A percentile compares a stretch with the other conserved stretches of the same genome.
phyloP scores from a whole-genome alignment of 2,329 filamentous ascomycete species.

The Clarireedia monteithiana region DNA sequence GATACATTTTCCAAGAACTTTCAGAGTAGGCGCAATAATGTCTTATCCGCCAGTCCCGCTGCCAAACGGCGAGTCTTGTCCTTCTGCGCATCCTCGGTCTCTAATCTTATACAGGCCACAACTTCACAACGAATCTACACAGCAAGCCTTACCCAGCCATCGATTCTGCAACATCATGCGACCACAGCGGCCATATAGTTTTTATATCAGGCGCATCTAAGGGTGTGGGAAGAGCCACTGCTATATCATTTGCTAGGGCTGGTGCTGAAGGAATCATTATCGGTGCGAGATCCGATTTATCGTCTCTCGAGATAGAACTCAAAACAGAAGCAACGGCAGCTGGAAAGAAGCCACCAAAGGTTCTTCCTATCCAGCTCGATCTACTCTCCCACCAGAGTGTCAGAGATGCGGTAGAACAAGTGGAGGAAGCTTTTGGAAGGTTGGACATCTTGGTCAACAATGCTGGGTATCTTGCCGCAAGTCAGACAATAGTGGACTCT shows the following conservation, averaged over 20 bases:
- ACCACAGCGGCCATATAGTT: constrained; percentile 15
- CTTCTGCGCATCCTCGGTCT: background rate
- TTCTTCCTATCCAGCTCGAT: constrained; percentile 17
- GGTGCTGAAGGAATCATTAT: constrained; percentile 18
- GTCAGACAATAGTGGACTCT: constrained; percentile 8
- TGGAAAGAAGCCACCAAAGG: constrained; percentile 14
- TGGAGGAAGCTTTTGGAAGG: constrained; percentile 15
- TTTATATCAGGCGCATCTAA: constrained; percentile 22
- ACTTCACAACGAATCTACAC: constrained; percentile 20
- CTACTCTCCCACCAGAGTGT: constrained; percentile 12
- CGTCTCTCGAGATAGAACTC: constrained; percentile 13
- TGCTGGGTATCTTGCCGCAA: constrained; percentile 15
- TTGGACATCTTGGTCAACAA: constrained; percentile 25
- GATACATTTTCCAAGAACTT: background rate
- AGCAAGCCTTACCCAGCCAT: constrained; percentile 48
- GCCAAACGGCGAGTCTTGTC: background rate
- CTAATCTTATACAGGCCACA: background rate
- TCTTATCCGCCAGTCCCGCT: constrained; percentile 4
- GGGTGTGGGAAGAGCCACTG: constrained; percentile 19
- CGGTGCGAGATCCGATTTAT: constrained; percentile 15
- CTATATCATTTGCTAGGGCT: constrained; percentile 20
- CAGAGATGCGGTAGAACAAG: constrained; percentile 8
- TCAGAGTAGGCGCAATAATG: background rate
- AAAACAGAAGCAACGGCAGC: constrained; percentile 14
- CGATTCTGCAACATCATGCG: constrained; percentile 28